Evolutionary conservation across 1,284 basidiomycete genomes (phyloP).

Genomic region (Amylostereum chailletii): DNA sequence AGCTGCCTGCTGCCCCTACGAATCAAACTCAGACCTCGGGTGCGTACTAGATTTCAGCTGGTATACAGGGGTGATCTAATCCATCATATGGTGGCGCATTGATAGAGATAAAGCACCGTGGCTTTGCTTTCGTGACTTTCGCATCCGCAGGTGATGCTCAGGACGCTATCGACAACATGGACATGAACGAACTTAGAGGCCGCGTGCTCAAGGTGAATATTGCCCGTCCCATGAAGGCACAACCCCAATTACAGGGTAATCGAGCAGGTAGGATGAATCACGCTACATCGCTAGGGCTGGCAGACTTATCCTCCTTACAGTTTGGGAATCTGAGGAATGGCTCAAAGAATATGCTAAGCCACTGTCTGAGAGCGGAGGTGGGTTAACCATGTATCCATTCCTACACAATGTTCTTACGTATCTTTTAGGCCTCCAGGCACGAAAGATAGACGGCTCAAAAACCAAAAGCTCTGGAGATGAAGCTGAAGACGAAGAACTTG

Average conservation of each 20-base stretch:
- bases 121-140: conserved; percentile 77
- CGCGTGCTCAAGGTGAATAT: conserved; percentile 72
- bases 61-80: conserved; percentile 7
- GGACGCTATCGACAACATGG: conserved; percentile 86
- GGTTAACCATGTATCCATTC: conserved; percentile 11
- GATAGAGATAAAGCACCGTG: conserved; percentile 67
- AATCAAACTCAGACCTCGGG: conserved; percentile 49
- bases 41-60: conserved; percentile 15
- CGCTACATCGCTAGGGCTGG: neutral
- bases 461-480: conserved; percentile 24
- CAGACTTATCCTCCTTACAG: conserved; percentile 25
- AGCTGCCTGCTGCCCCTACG: conserved; percentile 60
- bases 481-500: conserved; percentile 15
- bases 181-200: conserved; percentile 70
- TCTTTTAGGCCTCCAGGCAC: conserved; percentile 9
- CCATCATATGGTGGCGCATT: conserved; percentile 8
- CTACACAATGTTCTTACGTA: too few relatives aligned
- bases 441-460: conserved; percentile 14
- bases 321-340: conserved; percentile 87
- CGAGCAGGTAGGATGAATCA: conserved; percentile 50
- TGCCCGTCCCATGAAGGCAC: conserved; percentile 64
- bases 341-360: conserved; percentile 65
- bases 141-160: conserved; percentile 70
- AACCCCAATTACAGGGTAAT: conserved; percentile 56
- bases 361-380: conserved; percentile 61